These are phyloP conservation scores for Bolboschoenoplectus hybrid DNA, from an alignment of 202 grass and related monocot genomes.

Conservation along the genomic window DNA sequence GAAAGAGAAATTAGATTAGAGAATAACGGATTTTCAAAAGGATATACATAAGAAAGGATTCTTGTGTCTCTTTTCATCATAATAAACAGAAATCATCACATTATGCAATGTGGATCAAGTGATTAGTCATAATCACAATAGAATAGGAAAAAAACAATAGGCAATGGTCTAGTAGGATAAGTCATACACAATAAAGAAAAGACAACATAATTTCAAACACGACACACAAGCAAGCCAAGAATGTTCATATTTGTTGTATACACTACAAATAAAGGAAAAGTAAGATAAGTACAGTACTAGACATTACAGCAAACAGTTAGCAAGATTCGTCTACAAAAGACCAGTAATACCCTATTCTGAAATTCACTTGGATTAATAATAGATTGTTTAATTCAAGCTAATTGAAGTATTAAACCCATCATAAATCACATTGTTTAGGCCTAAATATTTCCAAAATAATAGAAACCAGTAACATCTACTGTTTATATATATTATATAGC, in stretches of 20 bases:
- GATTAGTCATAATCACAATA: too few species aligned
- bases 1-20: too few species aligned
- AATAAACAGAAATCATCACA: background rate
- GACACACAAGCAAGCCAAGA: background rate
- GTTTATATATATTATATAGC: background rate
- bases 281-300: background rate
- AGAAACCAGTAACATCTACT: background rate
- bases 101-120: background rate
- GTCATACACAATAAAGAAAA: too few species aligned
- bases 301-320: background rate
- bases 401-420: background rate
- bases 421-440: background rate
- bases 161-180: too few species aligned
- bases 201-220: background rate
- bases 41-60: too few species aligned
- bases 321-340: background rate
- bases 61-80: too few species aligned
- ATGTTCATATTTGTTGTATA: constrained; percentile 4
- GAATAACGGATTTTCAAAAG: too few species aligned
- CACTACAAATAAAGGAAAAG: background rate
- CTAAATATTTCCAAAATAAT: background rate
- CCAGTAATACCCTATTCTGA: too few species aligned
- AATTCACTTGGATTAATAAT: background rate
- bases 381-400: background rate
- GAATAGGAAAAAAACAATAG: too few species aligned